Evolutionary conservation across 257 asterid species (phyloP).

Genomic region (Rehmannia glutinosa): DNA sequence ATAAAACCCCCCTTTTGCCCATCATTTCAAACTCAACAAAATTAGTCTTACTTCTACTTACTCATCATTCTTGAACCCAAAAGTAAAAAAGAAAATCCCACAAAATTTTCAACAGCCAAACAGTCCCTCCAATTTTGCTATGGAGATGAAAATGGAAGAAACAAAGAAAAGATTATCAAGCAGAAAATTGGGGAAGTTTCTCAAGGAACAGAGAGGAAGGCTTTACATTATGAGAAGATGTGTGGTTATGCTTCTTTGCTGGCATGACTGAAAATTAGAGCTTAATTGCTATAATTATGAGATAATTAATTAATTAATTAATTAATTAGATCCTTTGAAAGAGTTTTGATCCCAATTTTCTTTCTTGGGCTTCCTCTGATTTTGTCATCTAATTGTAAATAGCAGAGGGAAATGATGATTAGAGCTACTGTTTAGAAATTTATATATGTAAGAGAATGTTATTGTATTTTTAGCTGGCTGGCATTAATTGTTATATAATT

Average conservation of each 20-base stretch:
- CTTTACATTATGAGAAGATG: constrained; percentile 70
- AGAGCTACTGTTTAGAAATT: not conserved
- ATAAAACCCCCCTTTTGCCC: constrained; percentile 7
- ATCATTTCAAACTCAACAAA: not conserved
- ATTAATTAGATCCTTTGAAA: no score
- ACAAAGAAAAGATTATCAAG: constrained; percentile 49
- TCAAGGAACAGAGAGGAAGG: constrained; percentile 68
- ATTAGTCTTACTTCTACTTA: not conserved
- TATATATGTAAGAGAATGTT: not conserved
- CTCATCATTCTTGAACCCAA: not conserved
- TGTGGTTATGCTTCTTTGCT: constrained; percentile 75
- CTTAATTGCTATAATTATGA: not conserved
- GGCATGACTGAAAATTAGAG: constrained; percentile 55
- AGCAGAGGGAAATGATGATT: not conserved
- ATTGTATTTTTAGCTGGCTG: no score
- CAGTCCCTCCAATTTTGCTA: not conserved
- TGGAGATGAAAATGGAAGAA: constrained; percentile 14
- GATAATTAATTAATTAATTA: not conserved
- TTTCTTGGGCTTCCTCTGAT: not conserved
- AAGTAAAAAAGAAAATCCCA: no score
- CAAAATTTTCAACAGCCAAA: not conserved
- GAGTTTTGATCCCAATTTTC: no score
- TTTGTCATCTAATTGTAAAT: constrained; percentile 24
- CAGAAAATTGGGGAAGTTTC: constrained; percentile 46
- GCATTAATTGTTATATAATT: not conserved